A percentile compares a stretch with the other conserved stretches of the same genome.
phyloP scores from a whole-genome alignment of 768 basidiomycete species.

The Leccinum pellstonianum region DNA sequence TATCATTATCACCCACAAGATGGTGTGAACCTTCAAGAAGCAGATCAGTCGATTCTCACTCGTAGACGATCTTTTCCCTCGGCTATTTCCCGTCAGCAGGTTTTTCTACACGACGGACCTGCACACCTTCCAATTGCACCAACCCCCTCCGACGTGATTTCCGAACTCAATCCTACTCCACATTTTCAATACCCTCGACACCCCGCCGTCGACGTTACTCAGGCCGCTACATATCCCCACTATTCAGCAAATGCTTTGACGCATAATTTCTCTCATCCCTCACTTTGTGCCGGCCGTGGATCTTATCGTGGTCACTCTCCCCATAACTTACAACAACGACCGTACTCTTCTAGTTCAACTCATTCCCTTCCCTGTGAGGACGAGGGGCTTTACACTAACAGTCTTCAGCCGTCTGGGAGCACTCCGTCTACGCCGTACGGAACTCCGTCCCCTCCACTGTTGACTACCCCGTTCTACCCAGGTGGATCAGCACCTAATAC shows the following conservation, averaged over 20 bases:
- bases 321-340: constrained; percentile 11
- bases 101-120: constrained; percentile 12
- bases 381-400: constrained; percentile 12
- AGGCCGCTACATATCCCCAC: constrained; percentile 18
- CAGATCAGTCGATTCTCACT: constrained; percentile 17
- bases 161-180: constrained; percentile 11
- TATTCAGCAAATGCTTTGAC: constrained; percentile 10
- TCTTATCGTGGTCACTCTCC: constrained; percentile 11
- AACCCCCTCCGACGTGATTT: constrained; percentile 4
- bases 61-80: constrained; percentile 35
- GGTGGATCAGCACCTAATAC: constrained; percentile 8
- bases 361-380: constrained; percentile 17
- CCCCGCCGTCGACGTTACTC: constrained; percentile 7
- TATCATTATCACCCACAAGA: constrained; percentile 33
- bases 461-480: constrained; percentile 34
- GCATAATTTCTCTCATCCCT: constrained; percentile 14
- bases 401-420: constrained; percentile 8
- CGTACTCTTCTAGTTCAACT: constrained; percentile 22
- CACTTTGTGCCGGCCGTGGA: constrained; percentile 10
- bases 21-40: constrained; percentile 14
- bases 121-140: constrained; percentile 11
- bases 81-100: constrained; percentile 10
- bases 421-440: constrained; percentile 12
- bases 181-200: constrained; percentile 20
- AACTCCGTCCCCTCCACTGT: constrained; percentile 27